Evolutionary conservation across 2,329 filamentous ascomycete species (phyloP).

Genomic region (Corynespora cassiicola): DNA sequence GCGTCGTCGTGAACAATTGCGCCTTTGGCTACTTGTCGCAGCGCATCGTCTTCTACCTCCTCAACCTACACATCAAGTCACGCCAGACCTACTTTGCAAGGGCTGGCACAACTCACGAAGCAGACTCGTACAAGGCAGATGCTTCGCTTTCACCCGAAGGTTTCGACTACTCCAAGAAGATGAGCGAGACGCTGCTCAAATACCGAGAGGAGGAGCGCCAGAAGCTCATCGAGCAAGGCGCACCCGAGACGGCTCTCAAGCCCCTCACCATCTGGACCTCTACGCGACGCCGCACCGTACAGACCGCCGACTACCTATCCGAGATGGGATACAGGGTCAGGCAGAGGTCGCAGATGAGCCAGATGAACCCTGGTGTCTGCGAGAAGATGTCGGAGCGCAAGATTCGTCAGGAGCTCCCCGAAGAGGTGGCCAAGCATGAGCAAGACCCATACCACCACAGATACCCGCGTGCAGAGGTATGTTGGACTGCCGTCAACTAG

Average conservation of each 20-base stretch:
- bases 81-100: conserved; percentile 92
- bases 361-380: conserved; percentile 94
- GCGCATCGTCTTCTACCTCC: conserved; percentile 96
- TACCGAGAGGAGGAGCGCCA: conserved; percentile 84
- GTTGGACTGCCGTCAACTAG: conserved; percentile 9
- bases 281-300: conserved; percentile 85
- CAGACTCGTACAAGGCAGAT: conserved; percentile 92
- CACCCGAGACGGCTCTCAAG: conserved; percentile 71
- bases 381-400: conserved; percentile 88
- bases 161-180: conserved; percentile 71
- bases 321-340: conserved; percentile 82
- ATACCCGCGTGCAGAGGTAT: conserved; percentile 90
- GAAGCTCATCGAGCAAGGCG: conserved; percentile 71
- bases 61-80: conserved; percentile 96
- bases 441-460: conserved; percentile 95
- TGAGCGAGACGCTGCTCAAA: conserved; percentile 78
- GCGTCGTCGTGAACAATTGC: conserved; percentile 95
- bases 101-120: conserved; percentile 83
- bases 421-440: conserved; percentile 92
- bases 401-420: conserved; percentile 82
- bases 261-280: conserved; percentile 94
- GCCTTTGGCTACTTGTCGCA: conserved; percentile 97
- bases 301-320: conserved; percentile 85
- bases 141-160: conserved; percentile 83
- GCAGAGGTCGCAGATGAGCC: conserved; percentile 94